A percentile compares a stretch with the other conserved stretches of the same genome.
These are phyloP conservation scores for Coemansia sp. DNA, from an alignment of 192 early-diverging fungal species.

Conservation along the genomic window DNA sequence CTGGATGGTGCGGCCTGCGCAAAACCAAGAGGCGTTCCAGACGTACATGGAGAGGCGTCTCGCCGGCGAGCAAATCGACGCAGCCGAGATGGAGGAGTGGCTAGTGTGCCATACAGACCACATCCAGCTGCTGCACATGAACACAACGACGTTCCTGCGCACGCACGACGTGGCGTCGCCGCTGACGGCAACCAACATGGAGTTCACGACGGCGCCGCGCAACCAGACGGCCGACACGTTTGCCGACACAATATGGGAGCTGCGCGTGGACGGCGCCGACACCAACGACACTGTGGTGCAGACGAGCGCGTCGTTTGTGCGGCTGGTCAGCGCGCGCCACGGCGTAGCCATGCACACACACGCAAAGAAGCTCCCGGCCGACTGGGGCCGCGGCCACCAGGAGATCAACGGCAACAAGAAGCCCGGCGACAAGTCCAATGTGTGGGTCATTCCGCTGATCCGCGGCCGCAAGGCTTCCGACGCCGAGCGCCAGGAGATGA, in stretches of 20 bases:
- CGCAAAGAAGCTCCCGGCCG: conserved; percentile 65
- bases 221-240: conserved; percentile 32
- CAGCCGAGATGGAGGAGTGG: conserved; percentile 54
- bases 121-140: conserved; percentile 63
- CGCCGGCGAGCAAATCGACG: conserved; percentile 25
- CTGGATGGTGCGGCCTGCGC: conserved; percentile 64
- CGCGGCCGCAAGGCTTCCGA: conserved; percentile 60
- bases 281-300: conserved; percentile 23
- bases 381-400: conserved; percentile 85
- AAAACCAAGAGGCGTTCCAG: conserved; percentile 17
- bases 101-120: conserved; percentile 58
- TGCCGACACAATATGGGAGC: conserved; percentile 59
- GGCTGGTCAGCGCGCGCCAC: conserved; percentile 58
- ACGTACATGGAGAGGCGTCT: conserved; percentile 26
- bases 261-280: conserved; percentile 58
- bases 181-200: conserved; percentile 75
- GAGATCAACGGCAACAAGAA: conserved; percentile 99
- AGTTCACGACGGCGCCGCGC: conserved; percentile 62
- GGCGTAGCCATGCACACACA: conserved; percentile 84
- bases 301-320: conserved; percentile 44
- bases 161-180: conserved; percentile 82
- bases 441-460: conserved; percentile 82
- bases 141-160: conserved; percentile 58
- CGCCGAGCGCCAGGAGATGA: conserved; percentile 22
- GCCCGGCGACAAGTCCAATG: conserved; percentile 62